phyloP scores from a whole-genome alignment of 2,329 filamentous ascomycete genomes.

The Apiospora hydei region DNA sequence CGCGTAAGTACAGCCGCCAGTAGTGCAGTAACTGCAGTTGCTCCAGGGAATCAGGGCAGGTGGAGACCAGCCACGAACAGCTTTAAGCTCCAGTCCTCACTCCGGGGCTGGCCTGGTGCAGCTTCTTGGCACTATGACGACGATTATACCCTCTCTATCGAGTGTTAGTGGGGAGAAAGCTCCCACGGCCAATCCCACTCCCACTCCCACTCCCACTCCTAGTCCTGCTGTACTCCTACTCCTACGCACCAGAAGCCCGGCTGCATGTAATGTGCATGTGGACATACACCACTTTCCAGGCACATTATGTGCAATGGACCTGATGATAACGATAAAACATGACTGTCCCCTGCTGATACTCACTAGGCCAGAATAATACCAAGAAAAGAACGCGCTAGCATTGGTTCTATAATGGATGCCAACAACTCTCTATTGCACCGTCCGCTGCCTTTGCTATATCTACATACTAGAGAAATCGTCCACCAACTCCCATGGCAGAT shows the following conservation, averaged over 20 bases:
- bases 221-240: no score
- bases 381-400: background rate
- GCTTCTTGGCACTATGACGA: slow-evolving; percentile 20
- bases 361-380: background rate
- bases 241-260: no score
- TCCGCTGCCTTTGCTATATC: slow-evolving; percentile 9
- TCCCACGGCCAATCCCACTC: background rate
- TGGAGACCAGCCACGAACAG: slow-evolving; percentile 2
- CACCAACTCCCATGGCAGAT: slow-evolving; percentile 10
- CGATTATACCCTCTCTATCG: background rate
- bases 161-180: background rate
- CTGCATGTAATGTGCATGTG: no score
- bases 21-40: background rate
- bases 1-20: background rate
- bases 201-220: no score
- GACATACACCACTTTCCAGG: no score
- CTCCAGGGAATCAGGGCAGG: slow-evolving; percentile 12
- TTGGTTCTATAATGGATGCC: background rate
- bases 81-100: slow-evolving; percentile 5
- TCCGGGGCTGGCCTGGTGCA: background rate
- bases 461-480: background rate
- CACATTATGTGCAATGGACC: no score
- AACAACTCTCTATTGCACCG: background rate
- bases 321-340: no score
- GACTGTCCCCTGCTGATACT: background rate